Conservation (phyloP, 345 rosid species). For the Rhizophora mangle region DNA sequence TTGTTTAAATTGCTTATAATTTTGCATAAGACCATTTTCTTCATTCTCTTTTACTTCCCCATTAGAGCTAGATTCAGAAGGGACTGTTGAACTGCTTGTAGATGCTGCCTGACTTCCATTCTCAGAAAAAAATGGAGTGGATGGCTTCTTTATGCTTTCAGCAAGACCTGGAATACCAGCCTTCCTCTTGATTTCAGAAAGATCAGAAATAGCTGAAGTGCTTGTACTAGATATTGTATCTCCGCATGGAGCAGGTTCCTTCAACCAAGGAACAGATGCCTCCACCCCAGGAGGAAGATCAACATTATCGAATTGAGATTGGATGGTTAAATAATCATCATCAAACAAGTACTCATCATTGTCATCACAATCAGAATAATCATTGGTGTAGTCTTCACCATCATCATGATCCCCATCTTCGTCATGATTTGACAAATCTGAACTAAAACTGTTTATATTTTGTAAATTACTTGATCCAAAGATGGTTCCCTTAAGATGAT, state of each 20-base stretch:
- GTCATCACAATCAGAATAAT: constrained; percentile 30
- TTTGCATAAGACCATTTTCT: constrained; percentile 18
- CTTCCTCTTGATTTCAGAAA: constrained; percentile 20
- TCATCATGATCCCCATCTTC: constrained; percentile 12
- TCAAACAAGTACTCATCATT: constrained; percentile 26
- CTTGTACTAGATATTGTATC: constrained; percentile 8
- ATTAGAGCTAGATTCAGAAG: constrained; percentile 26
- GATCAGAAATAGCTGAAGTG: constrained; percentile 9
- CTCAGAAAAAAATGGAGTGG: constrained; percentile 14
- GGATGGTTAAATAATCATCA: constrained; percentile 36
- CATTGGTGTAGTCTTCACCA: constrained; percentile 23
- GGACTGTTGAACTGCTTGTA: constrained; percentile 23
- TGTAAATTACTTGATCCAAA: constrained; percentile 29
- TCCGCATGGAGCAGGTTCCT: constrained; percentile 24
- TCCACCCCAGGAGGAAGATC: constrained; percentile 61
- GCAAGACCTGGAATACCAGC: neutral
- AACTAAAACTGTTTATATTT: constrained; percentile 27
- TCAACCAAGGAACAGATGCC: constrained; percentile 46
- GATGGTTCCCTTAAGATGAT: constrained; percentile 30
- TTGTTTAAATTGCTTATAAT: constrained; percentile 31
- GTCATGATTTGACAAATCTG: constrained; percentile 34
- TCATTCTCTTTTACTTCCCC: constrained; percentile 21
- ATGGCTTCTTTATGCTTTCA: constrained; percentile 4
- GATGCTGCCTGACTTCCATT: constrained; percentile 17
- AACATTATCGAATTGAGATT: constrained; percentile 48